A percentile compares a stretch with the other conserved stretches of the same genome.
phyloP scores from a whole-genome alignment of 768 basidiomycete species.

The Russula dissimulans region DNA sequence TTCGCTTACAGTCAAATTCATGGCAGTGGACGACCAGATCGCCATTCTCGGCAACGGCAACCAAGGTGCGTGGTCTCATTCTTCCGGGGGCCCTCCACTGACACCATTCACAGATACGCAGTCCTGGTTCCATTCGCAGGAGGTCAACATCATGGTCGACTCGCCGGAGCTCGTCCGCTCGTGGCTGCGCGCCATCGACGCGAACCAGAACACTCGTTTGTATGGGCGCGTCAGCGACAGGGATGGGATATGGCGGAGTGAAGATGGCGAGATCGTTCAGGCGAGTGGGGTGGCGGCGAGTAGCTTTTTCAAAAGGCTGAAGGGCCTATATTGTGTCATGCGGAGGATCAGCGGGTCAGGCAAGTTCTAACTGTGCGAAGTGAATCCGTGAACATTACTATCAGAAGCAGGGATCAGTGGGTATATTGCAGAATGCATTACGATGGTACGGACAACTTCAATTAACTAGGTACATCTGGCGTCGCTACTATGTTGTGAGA shows the following conservation, averaged over 20 bases:
- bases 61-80: conserved; percentile 33
- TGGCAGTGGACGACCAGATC: conserved; percentile 54
- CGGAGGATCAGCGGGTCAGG: neutral
- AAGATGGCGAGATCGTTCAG: conserved; percentile 14
- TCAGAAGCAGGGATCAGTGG: too few species aligned
- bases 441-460: too few species aligned
- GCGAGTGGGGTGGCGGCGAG: conserved; percentile 13
- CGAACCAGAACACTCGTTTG: conserved; percentile 40
- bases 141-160: conserved; percentile 54
- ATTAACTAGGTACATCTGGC: too few species aligned
- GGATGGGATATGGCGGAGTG: conserved; percentile 12
- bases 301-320: conserved; percentile 5
- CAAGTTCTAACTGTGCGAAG: neutral
- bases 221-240: conserved; percentile 14
- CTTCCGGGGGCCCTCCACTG: too few species aligned
- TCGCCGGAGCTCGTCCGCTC: conserved; percentile 35
- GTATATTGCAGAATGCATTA: too few species aligned
- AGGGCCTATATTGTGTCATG: neutral
- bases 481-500: too few species aligned
- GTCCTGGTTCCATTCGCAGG: conserved; percentile 65
- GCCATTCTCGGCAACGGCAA: conserved; percentile 65
- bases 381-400: too few species aligned
- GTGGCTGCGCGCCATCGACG: conserved; percentile 35
- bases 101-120: conserved; percentile 39
- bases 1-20: conserved; percentile 43